Base-by-base conservation (phyloP, 768 basidiomycete species). In the Tylopilus plumbeoviolaceoides region DNA sequence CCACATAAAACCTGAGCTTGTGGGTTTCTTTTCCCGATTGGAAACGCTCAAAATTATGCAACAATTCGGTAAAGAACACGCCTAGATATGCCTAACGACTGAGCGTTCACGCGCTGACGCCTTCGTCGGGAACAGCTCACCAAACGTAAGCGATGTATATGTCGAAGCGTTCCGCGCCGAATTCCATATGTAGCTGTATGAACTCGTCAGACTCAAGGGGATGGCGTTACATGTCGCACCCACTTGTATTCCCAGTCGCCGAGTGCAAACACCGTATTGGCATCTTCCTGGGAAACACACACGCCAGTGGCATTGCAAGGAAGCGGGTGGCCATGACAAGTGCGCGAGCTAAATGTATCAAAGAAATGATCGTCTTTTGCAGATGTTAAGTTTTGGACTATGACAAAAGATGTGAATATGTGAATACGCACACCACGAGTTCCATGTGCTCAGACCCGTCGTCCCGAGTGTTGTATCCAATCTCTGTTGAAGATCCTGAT, bases 211-310 rank as follows among this genome's bases (percentile, higher is more conserved):
- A 42, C 4, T 0, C 6, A 3, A n/a, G 5, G 23, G 8, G 35
- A 45, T 15, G 25, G 50, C 45, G 38, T 31, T 31, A 25, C 35
- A 14, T 33, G 14, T 6, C 28, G 18, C 5, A 52, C 54, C 65
- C 68, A 84, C 52, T 71, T 78, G 54, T 84, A 83, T 62, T 84
- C 82, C 79, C 80, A 84, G 53, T 80, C 79, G 0, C 81, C 82
- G 5, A 82, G 71, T 18, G 78, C 73, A 57, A 76, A 84, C 3
- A 82, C 80, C 0, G 72, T 74, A 51, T 78, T 59, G 11, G 81
- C 80, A 44, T 79, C 77, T 25, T 66, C 68, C 21, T 69, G 65
- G 2, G 72, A 67, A 23, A 80, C 70, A 53, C 78, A 79, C 0
- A 60, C 61, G 4, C 75, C 73, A 4, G 63, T 68, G 10, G 64